Conservation (phyloP, 2,329 filamentous ascomycete species). For the Cytospora schulzeri region DNA sequence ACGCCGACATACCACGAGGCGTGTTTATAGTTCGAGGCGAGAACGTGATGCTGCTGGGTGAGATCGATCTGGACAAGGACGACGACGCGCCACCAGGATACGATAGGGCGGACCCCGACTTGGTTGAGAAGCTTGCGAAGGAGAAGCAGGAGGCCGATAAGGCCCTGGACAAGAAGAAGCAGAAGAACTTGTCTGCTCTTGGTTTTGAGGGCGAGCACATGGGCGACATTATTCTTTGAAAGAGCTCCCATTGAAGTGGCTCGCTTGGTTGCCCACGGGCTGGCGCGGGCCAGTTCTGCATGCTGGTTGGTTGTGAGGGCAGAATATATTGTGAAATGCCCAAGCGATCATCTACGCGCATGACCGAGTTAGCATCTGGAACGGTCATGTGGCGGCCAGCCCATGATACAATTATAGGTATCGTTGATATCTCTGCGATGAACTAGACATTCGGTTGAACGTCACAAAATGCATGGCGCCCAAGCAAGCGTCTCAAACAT, state of each 20-base stretch:
- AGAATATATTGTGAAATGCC: constrained; percentile 57
- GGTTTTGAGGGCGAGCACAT: constrained; percentile 88
- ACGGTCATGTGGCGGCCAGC: constrained; percentile 25
- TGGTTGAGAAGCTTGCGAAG: constrained; percentile 70
- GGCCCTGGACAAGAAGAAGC: constrained; percentile 69
- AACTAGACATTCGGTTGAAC: constrained; percentile 8
- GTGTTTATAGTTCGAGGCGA: constrained; percentile 93
- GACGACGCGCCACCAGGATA: constrained; percentile 79
- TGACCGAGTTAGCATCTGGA: not conserved
- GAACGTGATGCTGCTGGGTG: constrained; percentile 93
- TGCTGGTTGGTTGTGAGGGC: constrained; percentile 35
- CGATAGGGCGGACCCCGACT: constrained; percentile 49
- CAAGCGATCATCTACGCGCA: constrained; percentile 30
- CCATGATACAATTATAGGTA: constrained; percentile 27
- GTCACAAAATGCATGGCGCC: constrained; percentile 12
- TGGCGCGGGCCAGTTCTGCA: constrained; percentile 4
- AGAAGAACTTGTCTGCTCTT: constrained; percentile 71
- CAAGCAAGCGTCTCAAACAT: constrained; percentile 6
- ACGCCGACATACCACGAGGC: constrained; percentile 82
- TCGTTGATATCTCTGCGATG: constrained; percentile 17
- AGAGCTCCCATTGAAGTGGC: constrained; percentile 11
- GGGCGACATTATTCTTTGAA: constrained; percentile 72
- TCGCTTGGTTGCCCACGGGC: constrained; percentile 22
- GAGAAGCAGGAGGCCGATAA: constrained; percentile 71
- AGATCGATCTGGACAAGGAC: constrained; percentile 96